Evolutionary conservation across 495 filamentous ascomycete species (phyloP), one percentile per base, ranked within the genome.

Genomic region (Talaromyces liani): DNA sequence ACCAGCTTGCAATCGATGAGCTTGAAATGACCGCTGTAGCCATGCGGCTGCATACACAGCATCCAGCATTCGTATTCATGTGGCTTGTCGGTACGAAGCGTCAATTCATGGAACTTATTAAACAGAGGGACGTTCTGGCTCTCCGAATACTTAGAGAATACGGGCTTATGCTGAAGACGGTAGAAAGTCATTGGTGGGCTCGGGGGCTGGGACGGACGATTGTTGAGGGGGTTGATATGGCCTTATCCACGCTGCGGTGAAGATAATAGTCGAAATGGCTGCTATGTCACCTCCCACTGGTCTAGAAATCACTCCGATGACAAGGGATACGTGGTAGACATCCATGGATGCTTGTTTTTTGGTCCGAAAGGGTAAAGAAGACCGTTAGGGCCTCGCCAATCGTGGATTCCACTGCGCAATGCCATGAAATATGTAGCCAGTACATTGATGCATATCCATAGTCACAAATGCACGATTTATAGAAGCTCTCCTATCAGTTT

Each of bases 11-110:
- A 8, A 59, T 59, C 29, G 57, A 59, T 3, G 57, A 59, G 57
- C 29, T 59, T 9, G 57, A 31, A 31, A 12, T 34, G 31, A 59
- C 25, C 1, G 12, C 22, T 20, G 31, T 36, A 20, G 57, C 57
- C 12, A 20, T 59, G 57, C 12, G 3, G 6, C 7, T 39, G 1
- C n/a, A 59, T 22, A 12, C 18, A 10, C 27, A 36, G 12, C 57
- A 59, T 24, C 57, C 57, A 1, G 14, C 57, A 16, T 34, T 59
- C 16, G 31, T 59, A 8, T 59, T 59, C 57, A 59, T 59, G 57
- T 59, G 57, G 57, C 57, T 59, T 8, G 20, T 59, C 16, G 31
- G 57, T 5, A 59, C 29, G 8, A 31, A 59, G 10, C 57, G 57
- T 20, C 10, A 22, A 14, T 59, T 59, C 25, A 36, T 59, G 29